Conservation (phyloP, 2,329 filamentous ascomycete species). For the Penicillium vulpinum region DNA sequence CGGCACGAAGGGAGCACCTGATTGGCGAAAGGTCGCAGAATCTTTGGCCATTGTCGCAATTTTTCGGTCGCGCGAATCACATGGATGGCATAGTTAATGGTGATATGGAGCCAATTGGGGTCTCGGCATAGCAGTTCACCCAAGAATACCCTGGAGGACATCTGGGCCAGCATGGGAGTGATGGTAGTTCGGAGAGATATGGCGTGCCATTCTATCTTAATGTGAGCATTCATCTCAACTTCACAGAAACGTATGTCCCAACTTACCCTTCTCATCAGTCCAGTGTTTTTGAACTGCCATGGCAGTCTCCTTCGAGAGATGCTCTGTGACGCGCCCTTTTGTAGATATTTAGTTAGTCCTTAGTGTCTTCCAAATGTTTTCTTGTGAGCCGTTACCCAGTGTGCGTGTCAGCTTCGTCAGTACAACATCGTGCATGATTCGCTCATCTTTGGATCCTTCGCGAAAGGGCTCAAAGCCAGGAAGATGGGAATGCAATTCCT, state of each 20-base stretch:
- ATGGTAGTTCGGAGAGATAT: not conserved
- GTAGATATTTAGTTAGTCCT: not conserved
- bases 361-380: not conserved
- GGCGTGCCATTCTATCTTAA: conserved; percentile 3
- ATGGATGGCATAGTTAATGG: conserved; percentile 3
- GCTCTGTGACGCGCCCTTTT: not conserved
- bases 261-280: not conserved
- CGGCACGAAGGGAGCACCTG: not conserved
- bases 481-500: not conserved
- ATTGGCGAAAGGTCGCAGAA: not conserved
- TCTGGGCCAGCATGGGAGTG: not conserved
- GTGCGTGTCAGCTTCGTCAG: not conserved
- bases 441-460: not conserved
- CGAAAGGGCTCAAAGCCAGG: not conserved
- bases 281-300: not conserved
- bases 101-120: conserved; percentile 1
- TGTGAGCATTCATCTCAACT: not conserved
- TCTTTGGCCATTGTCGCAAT: not conserved
- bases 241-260: not conserved
- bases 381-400: not conserved
- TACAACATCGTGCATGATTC: not conserved
- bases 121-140: conserved; percentile 7
- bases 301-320: not conserved
- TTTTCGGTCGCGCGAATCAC: not conserved
- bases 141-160: conserved; percentile 7